phyloP scores from a whole-genome alignment of 352 stramenopile genomes.

The Phytophthora citricola region DNA sequence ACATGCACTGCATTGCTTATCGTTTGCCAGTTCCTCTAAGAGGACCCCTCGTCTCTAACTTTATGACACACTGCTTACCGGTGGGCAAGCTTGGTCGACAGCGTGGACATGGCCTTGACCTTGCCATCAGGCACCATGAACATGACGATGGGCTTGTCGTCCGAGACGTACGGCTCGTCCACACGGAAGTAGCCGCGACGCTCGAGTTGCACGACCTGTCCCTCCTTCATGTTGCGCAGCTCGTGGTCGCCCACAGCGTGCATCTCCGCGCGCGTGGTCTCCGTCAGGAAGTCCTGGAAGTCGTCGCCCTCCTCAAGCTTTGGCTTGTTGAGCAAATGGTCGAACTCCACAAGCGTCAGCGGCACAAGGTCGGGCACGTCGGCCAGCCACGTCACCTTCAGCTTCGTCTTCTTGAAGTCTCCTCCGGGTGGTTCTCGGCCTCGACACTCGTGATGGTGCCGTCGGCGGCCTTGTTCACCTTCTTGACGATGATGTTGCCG shows the following conservation, averaged over 20 bases:
- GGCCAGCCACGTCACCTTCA: slow-evolving; percentile 97
- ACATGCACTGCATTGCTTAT: slow-evolving; percentile 21
- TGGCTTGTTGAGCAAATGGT: slow-evolving; percentile 98
- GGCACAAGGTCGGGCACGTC: slow-evolving; percentile 90
- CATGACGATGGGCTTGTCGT: slow-evolving; percentile 93
- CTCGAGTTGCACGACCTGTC: slow-evolving; percentile 98
- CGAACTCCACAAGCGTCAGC: slow-evolving; percentile 97
- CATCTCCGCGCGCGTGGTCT: slow-evolving; percentile 94
- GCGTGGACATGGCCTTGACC: slow-evolving; percentile 86
- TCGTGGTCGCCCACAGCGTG: slow-evolving; percentile 95
- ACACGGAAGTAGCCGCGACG: slow-evolving; percentile 98
- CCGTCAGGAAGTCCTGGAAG: slow-evolving; percentile 98
- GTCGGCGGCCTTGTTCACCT: slow-evolving; percentile 66
- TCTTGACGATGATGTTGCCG: slow-evolving; percentile 92
- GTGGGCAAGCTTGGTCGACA: slow-evolving; percentile 88
- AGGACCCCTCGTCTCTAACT: slow-evolving; percentile 16
- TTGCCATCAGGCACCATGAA: slow-evolving; percentile 99
- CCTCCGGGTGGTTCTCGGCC: slow-evolving; percentile 77
- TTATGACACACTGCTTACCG: slow-evolving; percentile 5
- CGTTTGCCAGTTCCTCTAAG: slow-evolving; percentile 20
- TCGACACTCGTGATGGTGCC: slow-evolving; percentile 69
- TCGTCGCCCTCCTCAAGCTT: slow-evolving; percentile 99
- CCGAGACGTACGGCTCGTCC: slow-evolving; percentile 81
- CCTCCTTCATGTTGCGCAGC: slow-evolving; percentile 93
- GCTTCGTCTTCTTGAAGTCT: slow-evolving; percentile 96